Conservation (phyloP, 768 basidiomycete genomes). For the Rhodotorula diobovata region DNA sequence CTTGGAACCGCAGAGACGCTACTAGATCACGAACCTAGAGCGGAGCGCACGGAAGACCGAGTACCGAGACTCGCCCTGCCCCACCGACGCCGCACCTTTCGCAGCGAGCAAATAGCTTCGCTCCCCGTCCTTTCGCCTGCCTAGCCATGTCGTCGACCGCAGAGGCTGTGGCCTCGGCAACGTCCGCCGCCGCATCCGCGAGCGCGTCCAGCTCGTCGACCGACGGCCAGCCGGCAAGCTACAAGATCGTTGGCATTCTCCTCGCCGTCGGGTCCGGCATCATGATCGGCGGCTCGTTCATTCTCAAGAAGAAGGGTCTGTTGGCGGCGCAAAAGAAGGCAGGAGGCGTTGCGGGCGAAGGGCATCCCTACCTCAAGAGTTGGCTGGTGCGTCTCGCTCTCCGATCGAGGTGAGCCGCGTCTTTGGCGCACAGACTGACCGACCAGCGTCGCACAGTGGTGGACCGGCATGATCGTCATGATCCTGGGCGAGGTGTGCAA, state of each 20-base stretch:
- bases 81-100: too few species aligned
- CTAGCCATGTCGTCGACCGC: not conserved
- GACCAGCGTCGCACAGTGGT: too few species aligned
- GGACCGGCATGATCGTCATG: slow-evolving; percentile 92
- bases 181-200: slow-evolving; percentile 36
- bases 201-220: slow-evolving; percentile 30
- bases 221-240: slow-evolving; percentile 42
- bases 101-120: not conserved
- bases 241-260: slow-evolving; percentile 50
- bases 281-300: slow-evolving; percentile 87
- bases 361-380: slow-evolving; percentile 91
- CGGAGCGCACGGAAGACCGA: too few species aligned
- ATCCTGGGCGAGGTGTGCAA: slow-evolving; percentile 61
- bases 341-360: slow-evolving; percentile 60
- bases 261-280: slow-evolving; percentile 61
- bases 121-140: not conserved
- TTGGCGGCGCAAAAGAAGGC: slow-evolving; percentile 44
- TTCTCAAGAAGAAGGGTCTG: slow-evolving; percentile 85
- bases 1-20: too few species aligned
- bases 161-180: not conserved
- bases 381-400: slow-evolving; percentile 54
- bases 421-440: too few species aligned
- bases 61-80: too few species aligned
- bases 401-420: not conserved
- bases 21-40: too few species aligned